These are phyloP conservation scores for Tephrocybe rancida DNA, from an alignment of 768 basidiomycete genomes.

Conservation along the genomic window DNA sequence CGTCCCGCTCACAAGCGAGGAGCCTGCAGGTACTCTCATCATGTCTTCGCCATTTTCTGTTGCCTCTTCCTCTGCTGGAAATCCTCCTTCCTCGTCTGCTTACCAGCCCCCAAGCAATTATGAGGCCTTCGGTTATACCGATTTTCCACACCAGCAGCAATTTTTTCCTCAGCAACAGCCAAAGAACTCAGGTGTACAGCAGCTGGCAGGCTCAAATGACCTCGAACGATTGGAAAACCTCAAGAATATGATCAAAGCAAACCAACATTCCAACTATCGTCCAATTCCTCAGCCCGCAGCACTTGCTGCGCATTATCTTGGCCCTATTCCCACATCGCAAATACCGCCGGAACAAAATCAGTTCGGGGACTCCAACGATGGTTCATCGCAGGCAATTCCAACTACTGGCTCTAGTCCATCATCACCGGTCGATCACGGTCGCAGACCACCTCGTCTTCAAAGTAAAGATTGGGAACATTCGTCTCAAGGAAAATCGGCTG, in stretches of 20 bases:
- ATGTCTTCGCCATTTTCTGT: slow-evolving; percentile 41
- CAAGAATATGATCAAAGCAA: slow-evolving; percentile 69
- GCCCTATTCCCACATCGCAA: slow-evolving; percentile 37
- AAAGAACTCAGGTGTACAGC: slow-evolving; percentile 14
- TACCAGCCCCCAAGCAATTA: slow-evolving; percentile 39
- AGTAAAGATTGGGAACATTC: slow-evolving; percentile 30
- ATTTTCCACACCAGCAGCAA: background rate
- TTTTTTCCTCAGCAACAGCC: slow-evolving; percentile 23
- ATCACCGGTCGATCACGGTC: slow-evolving; percentile 24
- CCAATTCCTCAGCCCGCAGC: slow-evolving; percentile 66
- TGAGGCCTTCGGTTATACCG: slow-evolving; percentile 35
- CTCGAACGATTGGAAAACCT: slow-evolving; percentile 76
- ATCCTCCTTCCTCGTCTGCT: slow-evolving; percentile 24
- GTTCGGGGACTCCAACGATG: slow-evolving; percentile 11
- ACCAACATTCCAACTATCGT: slow-evolving; percentile 73
- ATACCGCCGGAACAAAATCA: slow-evolving; percentile 24
- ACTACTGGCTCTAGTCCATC: slow-evolving; percentile 19
- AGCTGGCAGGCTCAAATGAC: slow-evolving; percentile 57
- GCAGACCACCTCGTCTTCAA: slow-evolving; percentile 25
- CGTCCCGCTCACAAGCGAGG: slow-evolving; percentile 53
- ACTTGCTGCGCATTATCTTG: slow-evolving; percentile 67
- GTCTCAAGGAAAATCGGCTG: slow-evolving; percentile 19
- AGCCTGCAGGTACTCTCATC: slow-evolving; percentile 39
- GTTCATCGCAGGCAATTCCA: slow-evolving; percentile 38
- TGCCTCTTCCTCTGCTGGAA: slow-evolving; percentile 32